Percentiles rank a stretch among this genome's conserved stretches.
These are phyloP conservation scores for Ormosia emarginata DNA, from an alignment of 306 rosid genomes.

Conservation along the genomic window DNA sequence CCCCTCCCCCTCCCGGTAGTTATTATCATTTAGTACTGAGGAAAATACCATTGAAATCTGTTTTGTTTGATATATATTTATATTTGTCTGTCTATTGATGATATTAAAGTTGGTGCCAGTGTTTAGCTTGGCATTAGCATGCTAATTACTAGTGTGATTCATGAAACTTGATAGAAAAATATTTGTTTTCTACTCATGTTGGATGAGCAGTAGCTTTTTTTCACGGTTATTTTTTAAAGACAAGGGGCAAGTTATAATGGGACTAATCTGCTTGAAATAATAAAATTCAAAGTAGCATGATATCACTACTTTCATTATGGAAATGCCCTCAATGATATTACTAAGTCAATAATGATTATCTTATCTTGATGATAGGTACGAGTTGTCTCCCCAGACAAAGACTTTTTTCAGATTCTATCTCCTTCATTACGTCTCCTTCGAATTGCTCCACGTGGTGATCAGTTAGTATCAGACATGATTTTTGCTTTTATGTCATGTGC, in stretches of 20 bases:
- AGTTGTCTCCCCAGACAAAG: conserved; percentile 98
- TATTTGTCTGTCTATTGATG: not conserved
- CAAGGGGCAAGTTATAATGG: not conserved
- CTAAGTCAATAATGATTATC: conserved; percentile 20
- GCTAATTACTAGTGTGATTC: not conserved
- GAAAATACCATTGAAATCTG: not conserved
- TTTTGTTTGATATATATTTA: not conserved
- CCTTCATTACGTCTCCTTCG: conserved; percentile 92
- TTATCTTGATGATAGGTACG: conserved; percentile 62
- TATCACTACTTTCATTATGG: not conserved
- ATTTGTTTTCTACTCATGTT: not conserved
- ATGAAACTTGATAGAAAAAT: not conserved
- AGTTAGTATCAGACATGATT: conserved; percentile 51
- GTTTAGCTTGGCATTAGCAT: conserved; percentile 1
- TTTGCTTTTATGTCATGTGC: conserved; percentile 4
- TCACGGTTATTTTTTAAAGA: not conserved
- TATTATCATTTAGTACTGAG: not conserved
- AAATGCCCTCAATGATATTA: conserved; percentile 15
- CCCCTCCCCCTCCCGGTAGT: not conserved
- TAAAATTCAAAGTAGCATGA: not conserved
- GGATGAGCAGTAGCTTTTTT: not conserved
- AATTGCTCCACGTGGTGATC: conserved; percentile 93
- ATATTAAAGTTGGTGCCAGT: not conserved
- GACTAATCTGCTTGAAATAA: not conserved
- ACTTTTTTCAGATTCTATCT: conserved; percentile 86